A percentile compares a stretch with the other conserved stretches of the same genome.
These are phyloP conservation scores for Septoria petroselini DNA, from an alignment of 2,329 filamentous ascomycete species.

Conservation along the genomic window DNA sequence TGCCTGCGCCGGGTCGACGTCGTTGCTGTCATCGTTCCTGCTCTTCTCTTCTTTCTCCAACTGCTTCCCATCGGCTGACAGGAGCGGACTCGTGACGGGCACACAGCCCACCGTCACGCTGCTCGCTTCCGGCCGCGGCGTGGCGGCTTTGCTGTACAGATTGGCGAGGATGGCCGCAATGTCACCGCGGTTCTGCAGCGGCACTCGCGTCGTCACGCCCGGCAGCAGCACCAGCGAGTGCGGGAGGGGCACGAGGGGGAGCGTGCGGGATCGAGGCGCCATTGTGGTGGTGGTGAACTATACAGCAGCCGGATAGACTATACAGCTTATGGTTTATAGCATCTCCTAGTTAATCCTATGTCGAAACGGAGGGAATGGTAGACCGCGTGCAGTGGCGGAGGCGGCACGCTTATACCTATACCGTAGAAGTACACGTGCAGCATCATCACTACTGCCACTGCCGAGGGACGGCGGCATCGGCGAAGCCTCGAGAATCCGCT, in stretches of 20 bases:
- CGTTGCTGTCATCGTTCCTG: conserved; percentile 51
- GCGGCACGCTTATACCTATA: conserved; percentile 7
- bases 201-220: conserved; percentile 78
- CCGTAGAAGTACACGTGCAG: conserved; percentile 3
- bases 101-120: conserved; percentile 82
- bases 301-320: not conserved
- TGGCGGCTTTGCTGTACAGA: conserved; percentile 73
- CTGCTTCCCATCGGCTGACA: conserved; percentile 71
- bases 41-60: conserved; percentile 67
- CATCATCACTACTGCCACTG: conserved; percentile 3
- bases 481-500: conserved; percentile 15
- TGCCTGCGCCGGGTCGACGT: conserved; percentile 50
- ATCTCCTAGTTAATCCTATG: not conserved
- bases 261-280: conserved; percentile 24
- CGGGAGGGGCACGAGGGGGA: conserved; percentile 80
- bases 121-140: conserved; percentile 60
- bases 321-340: not conserved
- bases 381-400: not conserved
- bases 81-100: conserved; percentile 71
- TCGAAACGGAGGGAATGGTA: conserved; percentile 1
- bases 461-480: conserved; percentile 13
- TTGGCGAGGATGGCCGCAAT: conserved; percentile 82
- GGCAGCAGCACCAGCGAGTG: conserved; percentile 80
- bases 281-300: not conserved
- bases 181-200: conserved; percentile 79